Conservation (phyloP, 805 yeast genomes). For the Sungouiella thailandica region DNA sequence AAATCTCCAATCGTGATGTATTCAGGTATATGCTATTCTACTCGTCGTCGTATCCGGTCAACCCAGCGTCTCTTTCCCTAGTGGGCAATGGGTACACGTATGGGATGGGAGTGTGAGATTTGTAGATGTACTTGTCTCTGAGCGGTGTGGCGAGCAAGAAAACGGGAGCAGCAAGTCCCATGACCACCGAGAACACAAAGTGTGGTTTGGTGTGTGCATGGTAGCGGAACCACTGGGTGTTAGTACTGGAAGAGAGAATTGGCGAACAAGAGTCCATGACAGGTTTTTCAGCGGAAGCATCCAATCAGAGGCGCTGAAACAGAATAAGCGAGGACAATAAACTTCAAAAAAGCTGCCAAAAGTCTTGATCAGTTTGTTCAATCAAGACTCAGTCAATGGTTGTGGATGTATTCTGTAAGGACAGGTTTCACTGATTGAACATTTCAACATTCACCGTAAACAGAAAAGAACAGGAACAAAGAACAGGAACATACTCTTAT, state of each 20-base stretch:
- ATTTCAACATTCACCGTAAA: background rate
- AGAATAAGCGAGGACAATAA: no score
- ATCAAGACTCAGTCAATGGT: no score
- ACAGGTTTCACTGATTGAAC: no score
- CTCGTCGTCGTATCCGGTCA: slow-evolving; percentile 54
- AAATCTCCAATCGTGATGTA: no score
- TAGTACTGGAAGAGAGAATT: slow-evolving; percentile 7
- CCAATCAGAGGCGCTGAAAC: no score
- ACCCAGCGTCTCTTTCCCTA: slow-evolving; percentile 45
- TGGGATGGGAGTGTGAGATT: slow-evolving; percentile 65
- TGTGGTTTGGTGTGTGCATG: slow-evolving; percentile 76
- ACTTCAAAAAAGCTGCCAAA: no score
- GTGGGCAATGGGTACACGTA: slow-evolving; percentile 52
- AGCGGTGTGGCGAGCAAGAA: slow-evolving; percentile 60
- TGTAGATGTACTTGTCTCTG: slow-evolving; percentile 63
- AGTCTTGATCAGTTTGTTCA: no score
- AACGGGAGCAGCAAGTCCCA: slow-evolving; percentile 66
- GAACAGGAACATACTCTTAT: slow-evolving; percentile 46
- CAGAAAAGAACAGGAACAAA: background rate
- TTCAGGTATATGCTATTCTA: no score
- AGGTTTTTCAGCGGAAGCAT: no score
- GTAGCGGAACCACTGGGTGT: slow-evolving; percentile 62
- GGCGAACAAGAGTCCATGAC: no score
- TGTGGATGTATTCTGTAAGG: no score
- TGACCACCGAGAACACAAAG: slow-evolving; percentile 56